Base-by-base conservation (phyloP, 495 filamentous ascomycete genomes). In the Collariella sp. region DNA sequence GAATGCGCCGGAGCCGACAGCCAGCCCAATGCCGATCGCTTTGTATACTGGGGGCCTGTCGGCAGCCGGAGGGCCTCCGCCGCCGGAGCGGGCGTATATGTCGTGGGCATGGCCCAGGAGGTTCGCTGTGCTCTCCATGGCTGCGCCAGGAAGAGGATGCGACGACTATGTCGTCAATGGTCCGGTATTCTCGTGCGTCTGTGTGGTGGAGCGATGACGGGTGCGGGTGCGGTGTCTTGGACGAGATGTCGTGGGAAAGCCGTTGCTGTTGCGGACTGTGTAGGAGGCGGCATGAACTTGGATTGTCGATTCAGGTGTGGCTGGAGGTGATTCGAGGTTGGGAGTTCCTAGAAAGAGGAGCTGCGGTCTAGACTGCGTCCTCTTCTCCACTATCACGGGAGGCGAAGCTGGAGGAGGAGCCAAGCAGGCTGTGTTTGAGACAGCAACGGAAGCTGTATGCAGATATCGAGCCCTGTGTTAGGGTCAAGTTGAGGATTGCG, bases 1-100 rank as follows among this genome's bases (percentile, higher is more conserved):
- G 68, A 98, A 97, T 26, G 90, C 68, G 15, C 93, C 93, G 2
- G 93, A 96, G 34, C 83, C 80, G 56, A 96, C 80, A 5, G 93
- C 93, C 26, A 98, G 77, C 12, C 82, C 78, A 55, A 98, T 86
- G 36, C 93, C 93, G 59, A 98, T 79, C 33, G 84, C 83, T 67
- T 97, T 98, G 79, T 86, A 98, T 40, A 62, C 59, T 2, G 74
- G 66, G 6, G 75, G 75, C 38, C 75, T 65, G 19, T 60, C 58
- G 9, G 62, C 52, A 15, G 38, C 43, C 23, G 62, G 45, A 46
- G 61, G 43, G 34, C 46, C 56, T 11, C 57, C 60, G 46, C 49
- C 61, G 57, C 67, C 70, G 20, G 60, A 56, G 55, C 74, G 70
- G 57, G 67, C 65, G 54, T 75, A 73, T 52, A 77, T 50, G 26